Evolutionary conservation across 2,329 filamentous ascomycete species (phyloP).

Genomic region (Fusarium sp.): DNA sequence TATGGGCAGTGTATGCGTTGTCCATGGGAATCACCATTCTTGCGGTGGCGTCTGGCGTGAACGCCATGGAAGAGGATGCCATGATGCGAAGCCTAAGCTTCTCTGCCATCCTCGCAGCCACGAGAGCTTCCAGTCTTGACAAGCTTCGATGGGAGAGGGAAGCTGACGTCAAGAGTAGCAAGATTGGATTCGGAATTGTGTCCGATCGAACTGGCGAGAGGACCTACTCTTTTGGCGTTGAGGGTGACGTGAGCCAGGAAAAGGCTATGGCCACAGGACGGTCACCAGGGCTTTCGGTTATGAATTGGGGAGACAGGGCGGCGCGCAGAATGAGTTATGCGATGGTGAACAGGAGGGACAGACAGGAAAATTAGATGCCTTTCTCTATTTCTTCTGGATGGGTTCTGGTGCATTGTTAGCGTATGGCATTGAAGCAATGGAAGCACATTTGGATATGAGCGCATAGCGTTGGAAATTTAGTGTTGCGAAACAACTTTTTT

Average conservation of each 20-base stretch:
- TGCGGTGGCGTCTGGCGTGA: constrained; percentile 29
- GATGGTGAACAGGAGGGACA: constrained; percentile 27
- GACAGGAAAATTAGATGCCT: constrained; percentile 4
- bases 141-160: constrained; percentile 38
- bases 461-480: constrained; percentile 25
- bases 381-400: background rate
- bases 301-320: constrained; percentile 35
- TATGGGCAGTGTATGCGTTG: constrained; percentile 39
- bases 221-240: constrained; percentile 39
- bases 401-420: background rate
- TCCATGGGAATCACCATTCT: constrained; percentile 38
- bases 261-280: constrained; percentile 30
- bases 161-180: constrained; percentile 28
- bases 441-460: constrained; percentile 2
- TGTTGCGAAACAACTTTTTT: background rate
- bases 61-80: constrained; percentile 40
- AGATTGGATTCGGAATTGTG: constrained; percentile 41
- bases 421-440: background rate
- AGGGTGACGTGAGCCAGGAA: constrained; percentile 42
- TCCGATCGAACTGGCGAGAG: constrained; percentile 33
- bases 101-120: constrained; percentile 41
- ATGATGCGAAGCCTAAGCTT: constrained; percentile 40
- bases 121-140: constrained; percentile 38
- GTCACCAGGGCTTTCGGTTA: constrained; percentile 38
- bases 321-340: constrained; percentile 38